A percentile compares a stretch with the other conserved stretches of the same genome.
phyloP scores from a whole-genome alignment of 257 asterid species.

The Cynanchum wilfordii region DNA sequence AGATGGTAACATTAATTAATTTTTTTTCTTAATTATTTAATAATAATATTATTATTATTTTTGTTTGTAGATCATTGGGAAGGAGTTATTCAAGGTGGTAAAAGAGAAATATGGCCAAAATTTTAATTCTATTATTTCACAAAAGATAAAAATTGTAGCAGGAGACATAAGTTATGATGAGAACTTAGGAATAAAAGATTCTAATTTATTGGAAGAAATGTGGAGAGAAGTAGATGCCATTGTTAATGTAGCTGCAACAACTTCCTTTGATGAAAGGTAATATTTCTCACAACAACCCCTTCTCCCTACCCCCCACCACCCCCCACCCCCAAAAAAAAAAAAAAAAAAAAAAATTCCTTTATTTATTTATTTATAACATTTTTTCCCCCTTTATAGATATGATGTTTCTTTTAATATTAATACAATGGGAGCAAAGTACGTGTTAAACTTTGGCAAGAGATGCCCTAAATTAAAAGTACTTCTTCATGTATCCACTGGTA shows the following conservation, averaged over 20 bases:
- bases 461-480: conserved; percentile 45
- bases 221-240: conserved; percentile 67
- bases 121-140: conserved; percentile 32
- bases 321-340: too few species aligned
- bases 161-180: conserved; percentile 66
- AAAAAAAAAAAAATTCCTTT: too few species aligned
- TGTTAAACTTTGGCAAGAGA: conserved; percentile 47
- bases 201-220: conserved; percentile 51
- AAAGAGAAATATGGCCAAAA: conserved; percentile 50
- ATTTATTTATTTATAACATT: too few species aligned
- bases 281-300: too few species aligned
- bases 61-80: conserved; percentile 39
- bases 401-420: conserved; percentile 61
- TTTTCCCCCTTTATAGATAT: conserved; percentile 35
- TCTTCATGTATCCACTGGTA: conserved; percentile 85
- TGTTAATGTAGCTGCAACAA: conserved; percentile 81
- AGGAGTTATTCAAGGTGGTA: conserved; percentile 67
- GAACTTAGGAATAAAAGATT: conserved; percentile 61
- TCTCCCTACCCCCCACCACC: too few species aligned
- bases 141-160: conserved; percentile 46
- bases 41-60: background rate
- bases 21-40: background rate
- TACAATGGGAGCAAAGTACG: conserved; percentile 59
- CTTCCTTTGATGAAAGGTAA: conserved; percentile 88
- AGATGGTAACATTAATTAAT: too few species aligned